These are phyloP conservation scores for Hypericum perforatum DNA, from an alignment of 345 rosid genomes.

Conservation along the genomic window DNA sequence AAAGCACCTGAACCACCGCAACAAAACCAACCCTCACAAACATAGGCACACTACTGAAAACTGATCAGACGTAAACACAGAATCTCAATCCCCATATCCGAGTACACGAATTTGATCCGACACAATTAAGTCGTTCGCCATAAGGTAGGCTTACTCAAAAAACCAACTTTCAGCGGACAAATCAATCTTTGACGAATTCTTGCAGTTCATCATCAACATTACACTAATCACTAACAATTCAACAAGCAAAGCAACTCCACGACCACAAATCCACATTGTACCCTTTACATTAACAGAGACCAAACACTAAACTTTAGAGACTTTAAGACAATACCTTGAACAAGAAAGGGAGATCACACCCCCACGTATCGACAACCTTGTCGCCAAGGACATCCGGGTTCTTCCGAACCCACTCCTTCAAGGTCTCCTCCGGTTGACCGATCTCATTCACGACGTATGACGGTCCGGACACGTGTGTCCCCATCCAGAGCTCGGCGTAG, in stretches of 20 bases:
- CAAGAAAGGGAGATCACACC: conserved; percentile 91
- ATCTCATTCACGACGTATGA: conserved; percentile 35
- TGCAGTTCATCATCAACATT: too few relatives aligned
- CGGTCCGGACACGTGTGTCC: conserved; percentile 86
- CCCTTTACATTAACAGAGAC: too few relatives aligned
- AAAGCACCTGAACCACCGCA: conserved; percentile 48
- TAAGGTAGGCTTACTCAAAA: too few relatives aligned
- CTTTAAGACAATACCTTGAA: conserved; percentile 53
- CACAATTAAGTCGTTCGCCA: too few relatives aligned
- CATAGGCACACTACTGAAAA: too few relatives aligned
- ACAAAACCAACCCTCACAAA: neutral
- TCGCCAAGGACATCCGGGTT: conserved; percentile 71
- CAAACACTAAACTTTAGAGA: neutral
- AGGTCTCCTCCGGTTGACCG: conserved; percentile 17
- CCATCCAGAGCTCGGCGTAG: conserved; percentile 80
- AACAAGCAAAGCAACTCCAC: too few relatives aligned
- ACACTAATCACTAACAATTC: too few relatives aligned
- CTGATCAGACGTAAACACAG: neutral
- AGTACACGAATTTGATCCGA: too few relatives aligned
- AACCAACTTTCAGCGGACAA: too few relatives aligned
- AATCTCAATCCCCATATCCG: neutral
- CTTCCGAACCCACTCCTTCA: conserved; percentile 63
- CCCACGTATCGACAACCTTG: conserved; percentile 73
- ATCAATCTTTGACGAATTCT: too few relatives aligned
- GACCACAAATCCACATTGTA: too few relatives aligned